Evolutionary conservation across 2,329 filamentous ascomycete species (phyloP), one percentile per base, ranked within the genome.

Genomic region (Thermoascus crustaceus): DNA sequence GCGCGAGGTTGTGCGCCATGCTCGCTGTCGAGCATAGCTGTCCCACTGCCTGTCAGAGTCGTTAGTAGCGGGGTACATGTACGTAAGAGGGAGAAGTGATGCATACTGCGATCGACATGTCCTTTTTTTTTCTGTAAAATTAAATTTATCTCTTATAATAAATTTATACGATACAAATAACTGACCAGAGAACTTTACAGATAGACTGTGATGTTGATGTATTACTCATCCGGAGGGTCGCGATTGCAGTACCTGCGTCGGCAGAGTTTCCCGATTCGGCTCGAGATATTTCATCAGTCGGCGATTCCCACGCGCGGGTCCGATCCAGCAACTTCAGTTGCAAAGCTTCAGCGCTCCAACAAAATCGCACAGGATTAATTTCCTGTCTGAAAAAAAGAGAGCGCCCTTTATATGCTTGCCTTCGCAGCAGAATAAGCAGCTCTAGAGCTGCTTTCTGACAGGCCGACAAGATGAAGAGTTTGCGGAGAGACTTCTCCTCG

Each of bases 1-100:
- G 82, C 32, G 75, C 68, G 29, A 95, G 76, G 58, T 95, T 96
- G 51, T 82, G 74, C 45, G 74, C 64, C 68, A 91, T 78, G 44
- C 76, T 83, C 42, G 79, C 72, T 39, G 85, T 93, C 23, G 87
- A 88, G 64, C 86, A 88, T 61, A 95, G 77, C 64, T 95, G 89
- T 21, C 87, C 88, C 30, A 94, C 72, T 46, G 87, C 87, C 86
- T 93, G 51, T 34, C 25, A 39, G 24, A 34, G n/a, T n/a, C n/a
- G n/a, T n/a, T n/a, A n/a, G n/a, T n/a, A n/a, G n/a, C n/a, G n/a
- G n/a, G n/a, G n/a, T n/a, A n/a, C n/a, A n/a, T n/a, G n/a, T n/a
- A n/a, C n/a, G n/a, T n/a, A n/a, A n/a, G n/a, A n/a, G n/a, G n/a
- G n/a, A n/a, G n/a, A n/a, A n/a, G n/a, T n/a, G n/a, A n/a, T n/a